Evolutionary conservation across 495 filamentous ascomycete species (phyloP).

Genomic region (Xylaria intraflava): DNA sequence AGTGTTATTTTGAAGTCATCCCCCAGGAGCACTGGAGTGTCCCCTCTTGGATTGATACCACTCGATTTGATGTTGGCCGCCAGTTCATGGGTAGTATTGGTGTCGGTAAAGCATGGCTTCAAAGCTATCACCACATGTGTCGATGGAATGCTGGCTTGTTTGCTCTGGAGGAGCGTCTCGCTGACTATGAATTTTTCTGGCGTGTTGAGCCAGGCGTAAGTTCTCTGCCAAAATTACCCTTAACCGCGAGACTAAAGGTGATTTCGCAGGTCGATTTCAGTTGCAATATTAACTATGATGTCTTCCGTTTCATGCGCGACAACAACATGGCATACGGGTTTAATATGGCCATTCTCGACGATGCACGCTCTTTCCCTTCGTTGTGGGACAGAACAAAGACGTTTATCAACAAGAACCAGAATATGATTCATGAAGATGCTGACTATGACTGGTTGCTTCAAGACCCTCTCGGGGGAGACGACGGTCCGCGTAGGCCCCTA

Average conservation of each 20-base stretch:
- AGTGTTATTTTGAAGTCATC: slow-evolving; percentile 67
- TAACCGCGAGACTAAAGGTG: slow-evolving; percentile 2
- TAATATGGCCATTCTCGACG: slow-evolving; percentile 51
- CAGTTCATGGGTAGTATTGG: slow-evolving; percentile 48
- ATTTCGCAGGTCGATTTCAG: slow-evolving; percentile 47
- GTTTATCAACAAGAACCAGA: slow-evolving; percentile 41
- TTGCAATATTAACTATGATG: slow-evolving; percentile 64
- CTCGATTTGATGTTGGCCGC: slow-evolving; percentile 46
- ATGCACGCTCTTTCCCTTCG: slow-evolving; percentile 44
- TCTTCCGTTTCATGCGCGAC: slow-evolving; percentile 69
- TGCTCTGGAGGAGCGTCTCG: slow-evolving; percentile 60
- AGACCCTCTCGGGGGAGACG: slow-evolving; percentile 10
- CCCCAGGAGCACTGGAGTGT: slow-evolving; percentile 66
- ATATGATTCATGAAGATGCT: slow-evolving; percentile 44
- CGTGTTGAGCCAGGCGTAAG: slow-evolving; percentile 57
- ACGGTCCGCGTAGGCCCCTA: slow-evolving; percentile 3
- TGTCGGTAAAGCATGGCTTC: slow-evolving; percentile 48
- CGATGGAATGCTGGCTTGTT: slow-evolving; percentile 73
- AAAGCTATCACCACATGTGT: slow-evolving; percentile 67
- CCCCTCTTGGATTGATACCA: slow-evolving; percentile 58
- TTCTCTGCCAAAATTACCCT: slow-evolving; percentile 3
- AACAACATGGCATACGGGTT: slow-evolving; percentile 65
- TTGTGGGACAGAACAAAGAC: slow-evolving; percentile 41
- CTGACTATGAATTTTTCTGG: slow-evolving; percentile 70
- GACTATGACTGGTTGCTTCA: slow-evolving; percentile 46